phyloP scores from a whole-genome alignment of 2,329 filamentous ascomycete species.

The Fusarium cicatricum region DNA sequence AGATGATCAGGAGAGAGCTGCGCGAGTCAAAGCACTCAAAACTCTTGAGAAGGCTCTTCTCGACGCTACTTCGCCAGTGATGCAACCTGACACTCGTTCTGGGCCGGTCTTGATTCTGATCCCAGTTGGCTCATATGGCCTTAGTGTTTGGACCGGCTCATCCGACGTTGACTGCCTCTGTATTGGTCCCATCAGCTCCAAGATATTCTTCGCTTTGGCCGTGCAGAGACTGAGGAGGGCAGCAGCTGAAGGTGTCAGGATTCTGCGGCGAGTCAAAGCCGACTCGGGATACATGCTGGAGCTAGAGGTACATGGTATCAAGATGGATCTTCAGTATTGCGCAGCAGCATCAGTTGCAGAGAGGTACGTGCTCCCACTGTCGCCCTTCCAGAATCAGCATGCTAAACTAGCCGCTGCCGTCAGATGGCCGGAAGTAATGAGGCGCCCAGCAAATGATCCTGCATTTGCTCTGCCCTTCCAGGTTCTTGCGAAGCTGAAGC shows the following conservation, averaged over 20 bases:
- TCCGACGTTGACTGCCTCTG: conserved; percentile 74
- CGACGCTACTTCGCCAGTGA: conserved; percentile 39
- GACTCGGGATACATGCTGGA: conserved; percentile 71
- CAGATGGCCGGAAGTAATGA: conserved; percentile 58
- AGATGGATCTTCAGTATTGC: conserved; percentile 73
- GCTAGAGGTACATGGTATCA: conserved; percentile 64
- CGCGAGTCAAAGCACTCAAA: conserved; percentile 54
- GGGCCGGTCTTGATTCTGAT: conserved; percentile 58
- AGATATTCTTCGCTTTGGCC: conserved; percentile 68
- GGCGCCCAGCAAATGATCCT: conserved; percentile 58
- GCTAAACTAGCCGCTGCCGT: background rate
- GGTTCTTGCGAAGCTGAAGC: conserved; percentile 69
- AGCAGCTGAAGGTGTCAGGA: conserved; percentile 51
- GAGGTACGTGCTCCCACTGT: conserved; percentile 43
- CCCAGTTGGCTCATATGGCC: conserved; percentile 71
- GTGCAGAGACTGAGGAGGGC: conserved; percentile 62
- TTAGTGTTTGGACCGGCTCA: conserved; percentile 66
- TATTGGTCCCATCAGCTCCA: conserved; percentile 67
- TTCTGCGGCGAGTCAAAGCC: conserved; percentile 66
- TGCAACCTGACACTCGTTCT: conserved; percentile 19
- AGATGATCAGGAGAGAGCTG: conserved; percentile 51
- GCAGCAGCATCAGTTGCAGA: conserved; percentile 64
- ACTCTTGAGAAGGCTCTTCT: conserved; percentile 55
- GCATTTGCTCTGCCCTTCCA: conserved; percentile 64
- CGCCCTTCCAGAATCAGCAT: background rate